These are phyloP conservation scores for Pseudozyma flocculosa DNA, from an alignment of 1,284 basidiomycete genomes.

Conservation along the genomic window DNA sequence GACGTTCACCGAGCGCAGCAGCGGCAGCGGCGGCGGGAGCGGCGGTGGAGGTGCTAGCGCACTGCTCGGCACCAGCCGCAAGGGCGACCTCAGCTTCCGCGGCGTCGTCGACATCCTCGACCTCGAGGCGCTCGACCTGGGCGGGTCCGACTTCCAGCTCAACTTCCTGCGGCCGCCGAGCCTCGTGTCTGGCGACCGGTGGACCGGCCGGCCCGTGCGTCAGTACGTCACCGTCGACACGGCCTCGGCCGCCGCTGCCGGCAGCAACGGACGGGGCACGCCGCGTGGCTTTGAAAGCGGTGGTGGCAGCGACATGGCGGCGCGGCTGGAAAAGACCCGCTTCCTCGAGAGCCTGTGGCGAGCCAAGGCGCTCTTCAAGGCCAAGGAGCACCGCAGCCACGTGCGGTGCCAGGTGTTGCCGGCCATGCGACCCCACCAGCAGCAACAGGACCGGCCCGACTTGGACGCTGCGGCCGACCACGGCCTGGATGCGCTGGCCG, in stretches of 20 bases:
- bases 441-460: too few relatives aligned
- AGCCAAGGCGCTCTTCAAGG: slow-evolving; percentile 51
- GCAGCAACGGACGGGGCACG: too few relatives aligned
- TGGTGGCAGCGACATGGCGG: slow-evolving; percentile 25
- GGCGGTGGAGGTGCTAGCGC: slow-evolving; percentile 49
- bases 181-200: slow-evolving; percentile 39
- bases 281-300: too few relatives aligned
- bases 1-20: slow-evolving; percentile 54
- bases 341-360: slow-evolving; percentile 55
- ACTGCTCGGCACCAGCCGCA: slow-evolving; percentile 62
- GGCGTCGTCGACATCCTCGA: slow-evolving; percentile 83
- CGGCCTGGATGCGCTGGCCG: neutral
- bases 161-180: slow-evolving; percentile 54
- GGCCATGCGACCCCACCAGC: slow-evolving; percentile 7
- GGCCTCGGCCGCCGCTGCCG: slow-evolving; percentile 2
- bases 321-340: slow-evolving; percentile 45
- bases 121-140: slow-evolving; percentile 65
- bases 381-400: slow-evolving; percentile 30
- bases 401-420: slow-evolving; percentile 35
- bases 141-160: slow-evolving; percentile 72
- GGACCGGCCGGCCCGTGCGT: slow-evolving; percentile 36
- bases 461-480: neutral
- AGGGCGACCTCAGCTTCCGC: slow-evolving; percentile 78
- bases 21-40: slow-evolving; percentile 55
- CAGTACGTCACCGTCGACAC: slow-evolving; percentile 43